A percentile compares a stretch with the other conserved stretches of the same genome.
phyloP scores from a whole-genome alignment of 768 basidiomycete species.

The Lepiota brunneoincarnata region DNA sequence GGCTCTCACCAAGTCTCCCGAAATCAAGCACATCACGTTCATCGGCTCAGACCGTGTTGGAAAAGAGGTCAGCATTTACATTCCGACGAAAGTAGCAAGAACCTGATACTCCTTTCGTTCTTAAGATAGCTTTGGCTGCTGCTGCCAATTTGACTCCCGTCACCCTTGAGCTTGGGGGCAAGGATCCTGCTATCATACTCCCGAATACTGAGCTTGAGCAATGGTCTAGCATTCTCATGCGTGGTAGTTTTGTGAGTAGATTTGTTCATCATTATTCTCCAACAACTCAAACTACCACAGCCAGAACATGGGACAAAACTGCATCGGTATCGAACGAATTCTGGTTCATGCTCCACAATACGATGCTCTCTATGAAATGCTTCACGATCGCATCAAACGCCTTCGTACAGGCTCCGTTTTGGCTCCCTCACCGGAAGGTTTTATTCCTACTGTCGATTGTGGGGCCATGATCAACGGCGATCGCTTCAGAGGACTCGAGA shows the following conservation, averaged over 20 bases:
- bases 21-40: conserved; percentile 93
- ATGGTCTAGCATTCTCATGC: conserved; percentile 83
- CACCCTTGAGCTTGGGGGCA: conserved; percentile 91
- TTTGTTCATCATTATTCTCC: neutral
- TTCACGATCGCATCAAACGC: conserved; percentile 61
- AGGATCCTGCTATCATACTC: conserved; percentile 90
- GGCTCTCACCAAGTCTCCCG: conserved; percentile 71
- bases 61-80: conserved; percentile 48
- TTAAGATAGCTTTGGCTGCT: conserved; percentile 77
- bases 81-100: neutral
- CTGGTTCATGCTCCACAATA: conserved; percentile 81
- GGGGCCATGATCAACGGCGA: conserved; percentile 83
- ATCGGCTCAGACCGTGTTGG: conserved; percentile 83
- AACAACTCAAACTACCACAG: conserved; percentile 33
- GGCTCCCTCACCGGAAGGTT: conserved; percentile 62
- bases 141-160: conserved; percentile 88
- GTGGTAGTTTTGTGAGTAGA: conserved; percentile 83
- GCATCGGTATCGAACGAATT: conserved; percentile 93
- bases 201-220: conserved; percentile 80
- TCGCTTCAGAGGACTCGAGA: conserved; percentile 68
- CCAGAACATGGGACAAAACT: conserved; percentile 94
- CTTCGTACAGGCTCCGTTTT: conserved; percentile 81
- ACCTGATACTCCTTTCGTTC: neutral
- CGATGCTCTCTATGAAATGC: conserved; percentile 64
- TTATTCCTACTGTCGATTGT: conserved; percentile 73